phyloP scores from a whole-genome alignment of 2,329 filamentous ascomycete species.

The Alternaria atra region DNA sequence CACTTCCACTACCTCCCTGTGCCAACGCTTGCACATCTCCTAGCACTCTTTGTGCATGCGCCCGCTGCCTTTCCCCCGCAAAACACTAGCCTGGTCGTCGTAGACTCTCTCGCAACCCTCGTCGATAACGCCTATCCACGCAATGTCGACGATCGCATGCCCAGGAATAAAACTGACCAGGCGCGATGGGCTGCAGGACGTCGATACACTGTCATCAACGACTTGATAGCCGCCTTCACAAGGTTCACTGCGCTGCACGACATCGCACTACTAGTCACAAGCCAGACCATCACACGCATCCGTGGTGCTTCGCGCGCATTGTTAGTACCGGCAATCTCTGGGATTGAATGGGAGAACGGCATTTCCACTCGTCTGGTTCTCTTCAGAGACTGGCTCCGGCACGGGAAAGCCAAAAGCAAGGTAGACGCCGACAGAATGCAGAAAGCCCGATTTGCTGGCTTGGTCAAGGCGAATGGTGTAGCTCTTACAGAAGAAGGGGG shows the following conservation, averaged over 20 bases:
- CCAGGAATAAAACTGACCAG: constrained; percentile 54
- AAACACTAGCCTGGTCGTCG: constrained; percentile 73
- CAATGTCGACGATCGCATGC: constrained; percentile 55
- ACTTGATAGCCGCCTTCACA: constrained; percentile 67
- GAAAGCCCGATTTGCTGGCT: constrained; percentile 53
- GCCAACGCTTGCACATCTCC: constrained; percentile 68
- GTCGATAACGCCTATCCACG: constrained; percentile 81
- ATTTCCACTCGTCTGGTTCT: constrained; percentile 77
- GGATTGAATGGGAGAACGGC: constrained; percentile 80
- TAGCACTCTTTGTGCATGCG: constrained; percentile 78
- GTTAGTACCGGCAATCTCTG: constrained; percentile 77
- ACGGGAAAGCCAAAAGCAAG: constrained; percentile 37
- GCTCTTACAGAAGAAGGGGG: constrained; percentile 52
- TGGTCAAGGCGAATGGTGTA: constrained; percentile 56
- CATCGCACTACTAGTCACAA: constrained; percentile 77
- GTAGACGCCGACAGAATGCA: constrained; percentile 41
- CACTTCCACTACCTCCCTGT: constrained; percentile 72
- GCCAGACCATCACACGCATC: constrained; percentile 84
- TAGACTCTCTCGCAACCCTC: constrained; percentile 80
- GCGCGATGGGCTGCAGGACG: constrained; percentile 60
- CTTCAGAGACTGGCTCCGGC: constrained; percentile 73
- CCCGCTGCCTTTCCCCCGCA: constrained; percentile 68
- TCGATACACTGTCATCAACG: constrained; percentile 70
- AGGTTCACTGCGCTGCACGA: constrained; percentile 78
- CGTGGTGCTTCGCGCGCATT: constrained; percentile 71